Percentiles rank a stretch among this genome's conserved stretches.
Evolutionary conservation across 306 rosid genomes (phyloP).

Genomic region (Vachellia pachyceras): DNA sequence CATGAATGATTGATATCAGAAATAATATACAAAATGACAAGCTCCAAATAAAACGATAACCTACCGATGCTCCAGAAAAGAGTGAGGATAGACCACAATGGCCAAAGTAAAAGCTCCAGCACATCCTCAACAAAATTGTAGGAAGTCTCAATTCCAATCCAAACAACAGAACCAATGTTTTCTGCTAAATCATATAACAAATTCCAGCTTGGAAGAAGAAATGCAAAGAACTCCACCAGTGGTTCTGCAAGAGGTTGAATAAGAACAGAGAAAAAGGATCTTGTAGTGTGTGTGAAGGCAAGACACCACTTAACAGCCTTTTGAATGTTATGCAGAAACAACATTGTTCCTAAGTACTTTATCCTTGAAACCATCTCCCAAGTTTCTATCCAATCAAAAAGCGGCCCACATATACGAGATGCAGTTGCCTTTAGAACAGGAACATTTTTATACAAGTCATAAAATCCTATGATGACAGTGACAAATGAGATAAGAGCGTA

Average conservation of each 20-base stretch:
- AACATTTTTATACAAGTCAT: conserved; percentile 95
- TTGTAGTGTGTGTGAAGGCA: conserved; percentile 58
- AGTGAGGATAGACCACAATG: conserved; percentile 68
- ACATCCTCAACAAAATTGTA: conserved; percentile 60
- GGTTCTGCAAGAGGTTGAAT: conserved; percentile 78
- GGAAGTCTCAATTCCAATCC: conserved; percentile 64
- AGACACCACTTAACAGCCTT: conserved; percentile 87
- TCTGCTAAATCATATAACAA: conserved; percentile 51
- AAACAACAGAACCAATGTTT: conserved; percentile 64
- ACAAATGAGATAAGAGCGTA: conserved; percentile 81
- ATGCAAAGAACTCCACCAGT: conserved; percentile 61
- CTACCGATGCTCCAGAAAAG: conserved; percentile 73
- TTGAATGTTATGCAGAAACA: conserved; percentile 90
- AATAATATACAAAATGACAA: conserved; percentile 14
- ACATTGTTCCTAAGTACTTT: conserved; percentile 95
- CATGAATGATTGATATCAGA: conserved; percentile 9
- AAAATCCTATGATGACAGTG: conserved; percentile 95
- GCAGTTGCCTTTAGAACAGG: conserved; percentile 97
- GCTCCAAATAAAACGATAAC: conserved; percentile 48
- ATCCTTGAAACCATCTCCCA: conserved; percentile 99
- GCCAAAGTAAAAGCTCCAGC: conserved; percentile 67
- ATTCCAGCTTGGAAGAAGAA: conserved; percentile 74
- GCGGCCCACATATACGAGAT: conserved; percentile 92
- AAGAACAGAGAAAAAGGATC: conserved; percentile 75
- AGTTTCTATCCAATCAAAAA: conserved; percentile 96